Percentiles rank a stretch among this genome's conserved stretches.
Conservation (phyloP, 2,329 filamentous ascomycete species). For the Hypoxylon sp. region DNA sequence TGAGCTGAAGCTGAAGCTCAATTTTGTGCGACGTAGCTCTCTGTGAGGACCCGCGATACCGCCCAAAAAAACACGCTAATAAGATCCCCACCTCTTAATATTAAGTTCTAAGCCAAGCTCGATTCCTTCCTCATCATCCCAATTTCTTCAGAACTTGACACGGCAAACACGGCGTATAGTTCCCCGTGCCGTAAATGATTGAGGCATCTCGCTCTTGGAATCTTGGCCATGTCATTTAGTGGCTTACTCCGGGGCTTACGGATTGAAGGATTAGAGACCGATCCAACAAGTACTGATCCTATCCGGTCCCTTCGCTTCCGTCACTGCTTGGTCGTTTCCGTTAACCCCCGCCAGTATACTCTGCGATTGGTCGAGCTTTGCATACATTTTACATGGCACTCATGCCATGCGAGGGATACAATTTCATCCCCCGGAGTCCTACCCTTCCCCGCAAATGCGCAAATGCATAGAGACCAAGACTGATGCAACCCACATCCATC, state of each 20-base stretch:
- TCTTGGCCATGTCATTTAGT: background rate
- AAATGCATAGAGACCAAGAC: background rate
- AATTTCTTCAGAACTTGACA: background rate
- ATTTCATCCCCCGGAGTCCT: constrained; percentile 16
- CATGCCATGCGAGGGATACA: constrained; percentile 1
- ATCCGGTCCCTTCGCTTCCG: constrained; percentile 3
- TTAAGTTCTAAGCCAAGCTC: too few relatives aligned
- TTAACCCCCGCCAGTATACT: background rate
- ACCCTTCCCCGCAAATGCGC: constrained; percentile 24
- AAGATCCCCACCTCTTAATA: too few relatives aligned
- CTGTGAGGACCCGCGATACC: too few relatives aligned
- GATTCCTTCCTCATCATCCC: background rate
- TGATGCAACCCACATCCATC: constrained; percentile 6
- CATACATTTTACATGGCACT: constrained; percentile 1
- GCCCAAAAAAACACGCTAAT: too few relatives aligned
- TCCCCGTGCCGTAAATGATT: background rate
- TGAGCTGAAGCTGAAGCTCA: constrained; percentile 31
- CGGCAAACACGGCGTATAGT: constrained; percentile 5
- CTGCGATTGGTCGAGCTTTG: background rate
- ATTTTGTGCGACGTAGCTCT: too few relatives aligned
- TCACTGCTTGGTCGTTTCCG: background rate
- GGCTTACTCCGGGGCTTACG: constrained; percentile 1
- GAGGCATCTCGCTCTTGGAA: background rate
- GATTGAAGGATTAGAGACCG: background rate
- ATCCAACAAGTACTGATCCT: background rate